Base-by-base conservation (phyloP, 116 monocot species). In the Posidonia oceanica region DNA sequence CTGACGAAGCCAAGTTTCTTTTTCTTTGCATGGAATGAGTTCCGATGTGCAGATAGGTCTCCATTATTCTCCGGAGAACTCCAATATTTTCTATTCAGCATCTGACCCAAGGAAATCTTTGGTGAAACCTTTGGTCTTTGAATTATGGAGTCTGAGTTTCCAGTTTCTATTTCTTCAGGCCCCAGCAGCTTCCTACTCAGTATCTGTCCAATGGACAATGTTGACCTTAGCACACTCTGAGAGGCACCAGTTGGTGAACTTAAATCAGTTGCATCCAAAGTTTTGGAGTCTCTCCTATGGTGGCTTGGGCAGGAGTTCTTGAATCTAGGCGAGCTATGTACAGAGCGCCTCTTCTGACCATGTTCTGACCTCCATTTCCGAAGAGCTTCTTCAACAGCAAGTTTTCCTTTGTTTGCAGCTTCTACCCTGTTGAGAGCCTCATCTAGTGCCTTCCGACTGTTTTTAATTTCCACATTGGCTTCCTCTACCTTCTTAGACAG, bases 151-250 rank as follows among this genome's bases (percentile, higher is more conserved):
- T 66, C 61, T 1, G 3, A 18, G 2, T 59, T 66, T 60, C 13
- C 69, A 36, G 38, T 55, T 22, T 76, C 69, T 6, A 69, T 64
- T 22, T 82, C 86, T 52, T 78, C 80, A 69, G 98, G 82, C n/a
- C 79, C 74, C 42, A 77, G 59, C 72, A 98, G 72, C 65, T 93
- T 98, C 87, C 75, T 83, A 71, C 87, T 87, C 13, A 98, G 84
- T 73, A 98, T 98, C 69, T 98, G 87, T 57, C 98, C 98, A 4
- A 98, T 90, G 0, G 90, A 90, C 74, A 98, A 64, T 14, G 89
- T 67, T 36, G 84, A 86, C 69, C 60, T 77, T 57, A 65, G 21
- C 20, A 63, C 69, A 66, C 23, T 52, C 63, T 64, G 77, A 10
- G 81, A 52, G 39, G 11, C 40, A 52, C 79, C 85, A 53, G 68